Evolutionary conservation across 805 yeast species (phyloP).

Genomic region (Ogataea wickerhamii): DNA sequence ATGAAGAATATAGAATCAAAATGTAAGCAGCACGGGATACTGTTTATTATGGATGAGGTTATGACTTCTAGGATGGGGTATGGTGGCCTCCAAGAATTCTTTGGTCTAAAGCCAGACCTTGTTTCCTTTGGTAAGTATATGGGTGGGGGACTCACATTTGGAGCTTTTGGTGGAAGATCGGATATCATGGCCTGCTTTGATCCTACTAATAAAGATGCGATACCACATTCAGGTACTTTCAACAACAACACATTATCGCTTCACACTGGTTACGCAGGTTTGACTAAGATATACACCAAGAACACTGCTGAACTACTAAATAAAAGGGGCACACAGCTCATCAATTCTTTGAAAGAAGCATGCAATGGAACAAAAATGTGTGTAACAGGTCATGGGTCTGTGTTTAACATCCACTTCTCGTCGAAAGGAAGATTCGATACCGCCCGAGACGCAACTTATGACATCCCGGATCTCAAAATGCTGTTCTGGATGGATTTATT

Average conservation of each 20-base stretch:
- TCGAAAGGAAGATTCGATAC: too few species aligned
- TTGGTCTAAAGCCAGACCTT: conserved; percentile 10
- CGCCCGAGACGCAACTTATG: too few species aligned
- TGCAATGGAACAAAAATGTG: conserved; percentile 9
- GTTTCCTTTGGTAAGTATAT: conserved; percentile 13
- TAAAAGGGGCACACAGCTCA: conserved; percentile 5
- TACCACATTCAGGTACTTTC: conserved; percentile 16
- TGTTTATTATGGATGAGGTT: conserved; percentile 16
- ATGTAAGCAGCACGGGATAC: conserved; percentile 5
- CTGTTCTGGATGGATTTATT: conserved; percentile 16
- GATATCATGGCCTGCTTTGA: conserved; percentile 12
- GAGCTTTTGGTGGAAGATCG: conserved; percentile 14
- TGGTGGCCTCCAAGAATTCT: conserved; percentile 11
- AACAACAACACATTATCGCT: conserved; percentile 16
- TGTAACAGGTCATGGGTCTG: conserved; percentile 11
- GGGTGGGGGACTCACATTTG: conserved; percentile 16
- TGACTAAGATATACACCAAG: conserved; percentile 6
- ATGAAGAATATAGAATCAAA: conserved; percentile 7
- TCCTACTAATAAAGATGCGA: conserved; percentile 3
- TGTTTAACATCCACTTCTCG: conserved; percentile 6
- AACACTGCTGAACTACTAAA: conserved; percentile 4
- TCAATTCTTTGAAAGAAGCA: neutral
- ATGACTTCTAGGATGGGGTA: conserved; percentile 14
- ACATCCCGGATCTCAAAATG: conserved; percentile 6
- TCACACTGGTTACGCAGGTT: conserved; percentile 10